Base-by-base conservation (phyloP, 441 rosid species). In the Erysimum pusillum region DNA sequence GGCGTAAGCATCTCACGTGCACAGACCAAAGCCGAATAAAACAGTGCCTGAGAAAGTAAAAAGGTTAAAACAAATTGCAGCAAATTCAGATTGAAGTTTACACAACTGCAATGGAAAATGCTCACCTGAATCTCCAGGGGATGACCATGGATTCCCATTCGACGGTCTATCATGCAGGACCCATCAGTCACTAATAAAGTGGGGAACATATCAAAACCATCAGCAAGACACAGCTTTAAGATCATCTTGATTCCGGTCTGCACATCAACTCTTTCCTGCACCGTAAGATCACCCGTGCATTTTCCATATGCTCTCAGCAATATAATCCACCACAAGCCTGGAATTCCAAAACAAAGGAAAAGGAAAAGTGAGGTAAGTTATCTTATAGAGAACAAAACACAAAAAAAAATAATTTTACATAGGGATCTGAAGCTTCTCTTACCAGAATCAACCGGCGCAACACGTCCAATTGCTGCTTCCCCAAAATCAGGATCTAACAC, bases 391-490 rank as follows among this genome's bases (percentile, higher is more conserved):
- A 20, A 20, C 34, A 34, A 3, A 49, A 34, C 1, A 6, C 3
- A 12, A 20, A 0, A 0, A 62, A 22, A 25, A 7, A 5, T 12
- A 57, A 52, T 5, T 46, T 13, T 28, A 54, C 15, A 56, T 14
- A 67, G 4, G 32, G 1, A 22, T 0, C 51, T 39, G 51, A 68
- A 48, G 48, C 74, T 36, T 59, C 57, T 48, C 67, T 69, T 77
- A 91, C 97, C 98, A 74, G 97, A 93, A 87, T 91, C 98, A 70
- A 93, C 94, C 0, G 97, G 96, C 59, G 98, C 98, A 77, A 93
- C 98, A 59, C 91, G 97, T 54, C 98, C 98, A 69, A 93, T 93
- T 63, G 95, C 97, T 46, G 95, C 91, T 78, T 88, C 95, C 17
- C 97, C 94, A 77, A 93, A 93, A 77, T 91, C 97, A 31, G 94